phyloP scores from a whole-genome alignment of 2,329 filamentous ascomycete genomes.

The Neoarthrinium moseri region DNA sequence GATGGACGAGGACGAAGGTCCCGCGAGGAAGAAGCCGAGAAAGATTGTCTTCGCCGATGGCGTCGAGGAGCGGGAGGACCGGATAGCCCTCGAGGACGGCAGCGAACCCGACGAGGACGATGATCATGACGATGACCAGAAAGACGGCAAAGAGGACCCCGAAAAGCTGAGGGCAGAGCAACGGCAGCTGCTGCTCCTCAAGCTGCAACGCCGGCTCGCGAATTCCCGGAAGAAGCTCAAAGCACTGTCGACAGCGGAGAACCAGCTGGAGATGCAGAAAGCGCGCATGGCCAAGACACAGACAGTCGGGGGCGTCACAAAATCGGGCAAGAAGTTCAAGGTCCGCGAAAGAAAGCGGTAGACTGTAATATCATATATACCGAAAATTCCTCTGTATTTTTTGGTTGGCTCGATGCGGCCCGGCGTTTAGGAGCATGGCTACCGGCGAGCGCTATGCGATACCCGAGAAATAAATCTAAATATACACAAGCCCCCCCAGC shows the following conservation, averaged over 20 bases:
- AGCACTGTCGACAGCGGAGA: conserved; percentile 54
- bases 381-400: conserved; percentile 7
- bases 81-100: conserved; percentile 18
- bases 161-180: conserved; percentile 36
- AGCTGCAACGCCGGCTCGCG: conserved; percentile 48
- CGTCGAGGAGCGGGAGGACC: conserved; percentile 33
- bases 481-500: no score
- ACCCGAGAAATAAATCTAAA: conserved; percentile 13
- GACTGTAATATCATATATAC: conserved; percentile 5
- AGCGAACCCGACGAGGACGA: conserved; percentile 30
- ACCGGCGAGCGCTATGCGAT: conserved; percentile 5
- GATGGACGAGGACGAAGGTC: conserved; percentile 19
- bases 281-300: conserved; percentile 66
- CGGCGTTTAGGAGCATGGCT: neutral
- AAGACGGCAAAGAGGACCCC: conserved; percentile 28
- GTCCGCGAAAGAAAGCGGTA: conserved; percentile 62
- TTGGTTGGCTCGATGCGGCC: conserved; percentile 14
- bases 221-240: conserved; percentile 53
- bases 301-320: conserved; percentile 58
- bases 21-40: conserved; percentile 27
- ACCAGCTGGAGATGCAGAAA: conserved; percentile 55
- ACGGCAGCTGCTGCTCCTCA: conserved; percentile 38
- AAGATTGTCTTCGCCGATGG: conserved; percentile 53
- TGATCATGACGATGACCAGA: conserved; percentile 34
- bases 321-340: conserved; percentile 61